These are phyloP conservation scores for Drechslerella dactyloides DNA, from an alignment of 2,329 filamentous ascomycete species.

Conservation along the genomic window DNA sequence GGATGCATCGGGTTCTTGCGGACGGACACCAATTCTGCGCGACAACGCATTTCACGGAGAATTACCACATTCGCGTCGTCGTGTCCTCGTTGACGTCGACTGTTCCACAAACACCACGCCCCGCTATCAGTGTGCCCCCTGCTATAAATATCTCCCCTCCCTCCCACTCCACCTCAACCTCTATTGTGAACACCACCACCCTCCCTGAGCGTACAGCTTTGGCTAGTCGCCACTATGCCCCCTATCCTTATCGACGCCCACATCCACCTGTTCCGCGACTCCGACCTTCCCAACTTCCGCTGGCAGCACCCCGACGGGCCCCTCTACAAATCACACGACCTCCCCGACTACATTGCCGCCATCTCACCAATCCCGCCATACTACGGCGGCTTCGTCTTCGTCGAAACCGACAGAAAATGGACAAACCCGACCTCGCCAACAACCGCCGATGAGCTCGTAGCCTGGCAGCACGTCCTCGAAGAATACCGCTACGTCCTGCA, in stretches of 20 bases:
- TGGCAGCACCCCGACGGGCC: conserved; percentile 71
- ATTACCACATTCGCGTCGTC: too few relatives aligned
- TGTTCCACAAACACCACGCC: too few relatives aligned
- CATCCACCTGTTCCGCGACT: conserved; percentile 81
- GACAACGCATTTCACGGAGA: not conserved
- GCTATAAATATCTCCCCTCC: too few relatives aligned
- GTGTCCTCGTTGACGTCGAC: too few relatives aligned
- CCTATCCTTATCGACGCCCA: conserved; percentile 81
- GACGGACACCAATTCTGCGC: not conserved
- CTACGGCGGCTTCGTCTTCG: conserved; percentile 75
- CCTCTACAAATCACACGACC: conserved; percentile 69
- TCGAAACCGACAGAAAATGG: conserved; percentile 79
- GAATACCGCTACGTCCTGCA: conserved; percentile 68
- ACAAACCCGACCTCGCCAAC: conserved; percentile 59
- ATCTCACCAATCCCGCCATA: conserved; percentile 58
- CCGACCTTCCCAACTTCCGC: conserved; percentile 70
- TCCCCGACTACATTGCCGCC: conserved; percentile 68
- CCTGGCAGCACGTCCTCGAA: conserved; percentile 57
- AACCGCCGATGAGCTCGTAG: conserved; percentile 22
- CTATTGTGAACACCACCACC: too few relatives aligned
- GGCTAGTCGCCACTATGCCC: too few relatives aligned
- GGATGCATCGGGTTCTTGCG: not conserved
- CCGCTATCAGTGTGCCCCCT: too few relatives aligned
- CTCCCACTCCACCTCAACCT: too few relatives aligned
- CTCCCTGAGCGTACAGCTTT: too few relatives aligned